Conservation (phyloP, 1,284 basidiomycete genomes). For the Rhodotorula glutinis region DNA sequence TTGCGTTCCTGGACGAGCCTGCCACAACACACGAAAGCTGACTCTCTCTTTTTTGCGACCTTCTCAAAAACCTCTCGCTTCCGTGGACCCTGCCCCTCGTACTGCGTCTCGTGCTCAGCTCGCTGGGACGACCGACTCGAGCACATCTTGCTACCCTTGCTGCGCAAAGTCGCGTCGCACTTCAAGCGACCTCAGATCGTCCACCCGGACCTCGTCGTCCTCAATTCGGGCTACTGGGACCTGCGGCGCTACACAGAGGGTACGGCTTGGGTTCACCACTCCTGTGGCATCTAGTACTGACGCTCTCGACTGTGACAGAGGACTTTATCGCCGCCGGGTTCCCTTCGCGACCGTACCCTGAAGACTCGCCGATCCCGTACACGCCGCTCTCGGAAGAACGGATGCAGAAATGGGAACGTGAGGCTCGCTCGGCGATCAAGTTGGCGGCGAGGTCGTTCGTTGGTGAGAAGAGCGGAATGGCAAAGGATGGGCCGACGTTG, state of each 20-base stretch:
- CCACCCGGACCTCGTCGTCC: constrained; percentile 32
- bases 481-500: constrained; percentile 30
- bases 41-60: background rate
- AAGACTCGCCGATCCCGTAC: constrained; percentile 38
- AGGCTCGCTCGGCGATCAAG: constrained; percentile 36
- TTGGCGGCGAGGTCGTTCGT: constrained; percentile 22
- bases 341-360: constrained; percentile 33
- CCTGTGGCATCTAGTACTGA: too few relatives aligned
- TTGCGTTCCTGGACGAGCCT: background rate
- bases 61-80: background rate
- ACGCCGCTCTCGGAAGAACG: constrained; percentile 25
- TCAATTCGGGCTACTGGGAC: constrained; percentile 41
- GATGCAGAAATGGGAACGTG: constrained; percentile 31
- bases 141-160: constrained; percentile 30
- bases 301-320: too few relatives aligned
- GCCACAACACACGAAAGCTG: background rate
- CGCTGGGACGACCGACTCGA: constrained; percentile 36
- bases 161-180: constrained; percentile 26
- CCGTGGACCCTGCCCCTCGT: background rate
- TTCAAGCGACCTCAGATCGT: constrained; percentile 34
- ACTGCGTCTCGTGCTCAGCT: too few relatives aligned
- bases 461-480: constrained; percentile 22
- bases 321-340: constrained; percentile 37
- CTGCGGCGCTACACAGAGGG: constrained; percentile 39
- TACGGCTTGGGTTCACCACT: too few relatives aligned